Evolutionary conservation across 2,329 filamentous ascomycete genomes (phyloP), one percentile per base, ranked within the genome.

Genomic region (Ascochyta fabae): DNA sequence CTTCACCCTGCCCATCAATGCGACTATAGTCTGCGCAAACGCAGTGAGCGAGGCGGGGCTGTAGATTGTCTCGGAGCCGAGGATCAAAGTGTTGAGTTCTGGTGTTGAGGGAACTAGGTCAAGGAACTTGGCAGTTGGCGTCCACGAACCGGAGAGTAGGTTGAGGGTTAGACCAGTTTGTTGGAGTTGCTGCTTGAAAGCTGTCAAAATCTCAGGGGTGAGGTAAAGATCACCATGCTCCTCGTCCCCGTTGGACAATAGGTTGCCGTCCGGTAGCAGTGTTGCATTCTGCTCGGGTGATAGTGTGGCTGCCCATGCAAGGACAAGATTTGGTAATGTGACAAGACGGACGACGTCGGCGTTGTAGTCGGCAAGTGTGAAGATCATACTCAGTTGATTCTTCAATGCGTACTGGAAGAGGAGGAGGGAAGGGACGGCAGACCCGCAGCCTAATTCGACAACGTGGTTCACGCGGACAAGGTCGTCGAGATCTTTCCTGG

Each of bases 61-160:
- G 75, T 95, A 95, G 40, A 95, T 94, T 0, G 91, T 95, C 75
- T 95, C 91, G 0, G 90, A 89, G 0, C 88, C 91, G 1, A 95
- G 77, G 5, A 93, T 77, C 23, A 75, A 69, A 0, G 73, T 75
- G 23, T 78, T 78, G 59, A 78, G 70, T 9, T 74, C 75, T 12
- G 74, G 53, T 9, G 73, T 63, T 0, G 67, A 62, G 0, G 72
- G 77, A 7, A 92, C 74, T 1, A 91, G 75, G 1, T 81, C 72
- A 4, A 90, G 80, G 55, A 94, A 87, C 2, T 75, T 68, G 13
- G 78, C 75, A 0, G 74, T 43, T 0, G 82, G 76, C 0, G 85
- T 87, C 91, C 91, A 95, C 1, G 85, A 88, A 0, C 91, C 91
- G 0, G 90, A 92, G 48, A 92, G 76, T 66, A 94, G 88, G 7